Evolutionary conservation across 2,329 filamentous ascomycete genomes (phyloP).

Genomic region (Simplicillium sp.): DNA sequence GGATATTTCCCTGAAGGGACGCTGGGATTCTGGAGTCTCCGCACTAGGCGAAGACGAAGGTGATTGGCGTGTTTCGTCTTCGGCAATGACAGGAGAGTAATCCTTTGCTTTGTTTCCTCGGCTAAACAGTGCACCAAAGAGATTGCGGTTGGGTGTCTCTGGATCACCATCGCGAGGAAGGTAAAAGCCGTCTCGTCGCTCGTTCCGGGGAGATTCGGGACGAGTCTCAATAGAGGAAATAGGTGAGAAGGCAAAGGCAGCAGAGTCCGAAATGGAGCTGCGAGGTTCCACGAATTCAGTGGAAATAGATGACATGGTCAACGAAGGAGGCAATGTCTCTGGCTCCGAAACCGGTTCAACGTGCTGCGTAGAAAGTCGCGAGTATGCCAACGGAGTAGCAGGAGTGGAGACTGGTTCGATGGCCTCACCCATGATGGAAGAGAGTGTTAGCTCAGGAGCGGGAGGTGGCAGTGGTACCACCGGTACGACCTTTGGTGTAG

Average conservation of each 20-base stretch:
- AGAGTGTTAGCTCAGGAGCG: constrained; percentile 13
- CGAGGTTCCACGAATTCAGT: constrained; percentile 6
- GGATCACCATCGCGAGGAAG: constrained; percentile 38
- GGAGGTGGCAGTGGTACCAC: constrained; percentile 4
- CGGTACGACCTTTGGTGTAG: constrained; percentile 9
- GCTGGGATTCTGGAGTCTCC: constrained; percentile 45
- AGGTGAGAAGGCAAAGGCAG: constrained; percentile 14
- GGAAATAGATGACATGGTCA: constrained; percentile 12
- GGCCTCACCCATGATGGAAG: constrained; percentile 23
- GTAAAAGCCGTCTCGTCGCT: constrained; percentile 46
- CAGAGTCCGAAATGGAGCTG: constrained; percentile 2
- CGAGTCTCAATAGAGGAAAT: constrained; percentile 36
- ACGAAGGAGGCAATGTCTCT: constrained; percentile 5
- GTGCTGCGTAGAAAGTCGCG: constrained; percentile 9
- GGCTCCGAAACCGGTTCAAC: constrained; percentile 12
- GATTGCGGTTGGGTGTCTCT: constrained; percentile 27
- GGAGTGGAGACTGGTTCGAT: constrained; percentile 21
- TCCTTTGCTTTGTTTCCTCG: constrained; percentile 30
- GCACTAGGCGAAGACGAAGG: constrained; percentile 27
- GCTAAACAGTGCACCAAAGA: constrained; percentile 33
- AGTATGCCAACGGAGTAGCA: constrained; percentile 11
- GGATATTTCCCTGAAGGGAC: constrained; percentile 54
- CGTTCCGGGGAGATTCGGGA: constrained; percentile 37
- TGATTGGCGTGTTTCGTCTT: constrained; percentile 54
- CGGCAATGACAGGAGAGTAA: constrained; percentile 43